A percentile compares a stretch with the other conserved stretches of the same genome.
These are phyloP conservation scores for Giardia muris DNA, from an alignment of 208 protist species.

Conservation along the genomic window DNA sequence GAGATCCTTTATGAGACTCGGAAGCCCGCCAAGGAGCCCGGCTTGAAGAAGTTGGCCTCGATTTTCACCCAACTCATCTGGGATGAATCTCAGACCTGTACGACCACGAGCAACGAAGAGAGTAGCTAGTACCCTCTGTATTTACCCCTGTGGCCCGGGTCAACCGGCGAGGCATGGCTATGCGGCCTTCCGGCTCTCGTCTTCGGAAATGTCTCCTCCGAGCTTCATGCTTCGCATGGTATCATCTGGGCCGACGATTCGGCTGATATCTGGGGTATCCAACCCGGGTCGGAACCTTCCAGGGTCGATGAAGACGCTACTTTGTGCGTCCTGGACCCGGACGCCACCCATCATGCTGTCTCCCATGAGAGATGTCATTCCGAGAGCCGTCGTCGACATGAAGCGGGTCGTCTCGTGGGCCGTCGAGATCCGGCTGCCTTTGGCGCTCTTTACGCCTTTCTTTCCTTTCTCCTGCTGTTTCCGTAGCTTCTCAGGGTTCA, in stretches of 20 bases:
- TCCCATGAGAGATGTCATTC: background rate
- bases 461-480: background rate
- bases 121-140: no score
- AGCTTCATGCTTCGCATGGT: background rate
- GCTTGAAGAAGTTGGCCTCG: no score
- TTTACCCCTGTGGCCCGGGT: no score
- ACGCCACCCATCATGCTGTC: background rate
- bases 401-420: background rate
- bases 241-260: background rate
- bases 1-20: no score
- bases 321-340: background rate
- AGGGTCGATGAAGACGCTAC: background rate
- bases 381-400: background rate
- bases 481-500: background rate
- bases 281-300: background rate
- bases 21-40: no score
- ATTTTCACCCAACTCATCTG: no score
- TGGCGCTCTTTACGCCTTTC: background rate
- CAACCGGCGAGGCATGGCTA: no score
- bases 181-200: background rate
- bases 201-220: background rate
- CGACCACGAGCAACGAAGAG: no score
- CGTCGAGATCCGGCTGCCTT: background rate
- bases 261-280: background rate
- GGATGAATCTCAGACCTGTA: no score